Evolutionary conservation across 2,329 filamentous ascomycete species (phyloP), one percentile per base, ranked within the genome.

Genomic region (Verticillium albo-atrum): DNA sequence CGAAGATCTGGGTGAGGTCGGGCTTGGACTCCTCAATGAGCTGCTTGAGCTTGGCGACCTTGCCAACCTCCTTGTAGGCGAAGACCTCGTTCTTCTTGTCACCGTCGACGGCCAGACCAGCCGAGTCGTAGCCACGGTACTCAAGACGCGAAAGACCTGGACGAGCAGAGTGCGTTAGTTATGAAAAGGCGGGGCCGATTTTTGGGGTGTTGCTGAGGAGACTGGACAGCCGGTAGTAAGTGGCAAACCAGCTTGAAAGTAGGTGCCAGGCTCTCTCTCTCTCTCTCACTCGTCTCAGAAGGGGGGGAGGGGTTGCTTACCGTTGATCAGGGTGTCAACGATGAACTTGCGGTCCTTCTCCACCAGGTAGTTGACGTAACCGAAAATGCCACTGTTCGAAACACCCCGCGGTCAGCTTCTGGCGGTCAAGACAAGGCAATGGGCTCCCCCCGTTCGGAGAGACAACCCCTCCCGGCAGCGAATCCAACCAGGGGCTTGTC

Each of bases 51-150:
- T 96, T 97, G 75, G 89, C 92, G 63, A 99, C 95, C 87, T 99
- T 99, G 83, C 95, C 95, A 64, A 99, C 95, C 82, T 98, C 95
- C 85, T 99, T 99, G 86, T 92, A 98, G 64, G 95, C 93, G 66
- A 91, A 86, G 67, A 98, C 92, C 80, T 98, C 92, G 71, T 97
- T 96, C 84, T 95, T 97, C 88, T 97, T 98, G 84, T 99, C 91
- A 64, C 95, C 95, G 75, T 99, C 95, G 70, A 99, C 81, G 67
- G 94, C 94, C 66, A 99, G 84, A 82, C 95, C 95, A 63, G 95
- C 94, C 65, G 95, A 98, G 78, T 99, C 95, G 78, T 99, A 99
- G 68, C 95, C 95, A 77, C 95, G 91, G 83, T 99, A 99, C 80
- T 99, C 95, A 70, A 99, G 90, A 75, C 95, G 90, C 62, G 92